Percentiles rank a stretch among this genome's conserved stretches.
phyloP scores from a whole-genome alignment of 202 grass and related monocot species.

The Schoenoplectus tabernaemontani region DNA sequence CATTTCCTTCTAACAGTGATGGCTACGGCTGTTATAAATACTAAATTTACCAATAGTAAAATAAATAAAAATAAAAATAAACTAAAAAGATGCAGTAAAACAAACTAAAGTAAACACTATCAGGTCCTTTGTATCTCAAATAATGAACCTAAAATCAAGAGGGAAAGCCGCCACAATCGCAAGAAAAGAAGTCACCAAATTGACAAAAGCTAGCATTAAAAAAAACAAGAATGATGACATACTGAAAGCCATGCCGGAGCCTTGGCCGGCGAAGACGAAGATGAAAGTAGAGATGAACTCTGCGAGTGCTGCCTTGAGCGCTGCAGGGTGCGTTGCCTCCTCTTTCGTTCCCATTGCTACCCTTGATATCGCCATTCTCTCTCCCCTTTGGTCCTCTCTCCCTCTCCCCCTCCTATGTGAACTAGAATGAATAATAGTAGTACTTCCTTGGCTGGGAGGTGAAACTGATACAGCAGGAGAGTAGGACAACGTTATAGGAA shows the following conservation, averaged over 20 bases:
- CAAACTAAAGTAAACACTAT: too few species aligned
- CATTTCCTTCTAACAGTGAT: conserved; percentile 4
- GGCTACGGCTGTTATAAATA: background rate
- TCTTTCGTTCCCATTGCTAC: conserved; percentile 24
- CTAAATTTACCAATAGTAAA: background rate
- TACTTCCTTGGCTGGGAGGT: background rate
- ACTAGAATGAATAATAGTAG: background rate
- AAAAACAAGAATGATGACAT: background rate
- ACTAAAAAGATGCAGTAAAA: too few species aligned
- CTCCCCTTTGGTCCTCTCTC: background rate
- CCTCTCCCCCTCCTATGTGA: background rate
- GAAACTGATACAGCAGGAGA: background rate
- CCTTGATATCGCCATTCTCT: conserved; percentile 27
- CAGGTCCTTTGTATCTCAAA: too few species aligned
- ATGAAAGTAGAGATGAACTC: conserved; percentile 37
- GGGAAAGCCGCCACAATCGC: background rate
- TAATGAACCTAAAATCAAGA: too few species aligned
- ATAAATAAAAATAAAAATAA: too few species aligned
- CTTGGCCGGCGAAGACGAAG: conserved; percentile 36
- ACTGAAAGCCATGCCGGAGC: conserved; percentile 31
- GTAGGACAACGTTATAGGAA: background rate
- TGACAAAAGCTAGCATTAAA: background rate
- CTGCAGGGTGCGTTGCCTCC: conserved; percentile 15
- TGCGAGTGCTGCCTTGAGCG: conserved; percentile 30
- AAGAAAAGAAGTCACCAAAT: background rate